Base-by-base conservation (phyloP, 225 moss, liverwort and hornwort genomes). In the Physcomitrium patens region DNA sequence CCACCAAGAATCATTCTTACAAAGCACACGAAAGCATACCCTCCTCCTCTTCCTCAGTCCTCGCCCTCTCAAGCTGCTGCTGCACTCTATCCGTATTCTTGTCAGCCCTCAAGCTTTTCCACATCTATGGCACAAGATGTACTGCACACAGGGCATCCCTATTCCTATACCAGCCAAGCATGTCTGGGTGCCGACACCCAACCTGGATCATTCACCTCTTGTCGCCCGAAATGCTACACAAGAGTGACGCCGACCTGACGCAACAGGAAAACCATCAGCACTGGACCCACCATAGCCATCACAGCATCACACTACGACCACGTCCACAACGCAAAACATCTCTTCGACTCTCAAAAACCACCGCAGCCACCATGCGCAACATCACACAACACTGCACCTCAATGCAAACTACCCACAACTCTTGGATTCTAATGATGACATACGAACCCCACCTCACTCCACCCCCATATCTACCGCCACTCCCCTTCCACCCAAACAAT, bases 161-260 rank as follows among this genome's bases (percentile, higher is more conserved):
- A 37, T 37, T 37, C 31, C 31, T 37, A 37, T 4, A 37, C 31
- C 31, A 37, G 31, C 31, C 31, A 7, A 37, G 31, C 31, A 37
- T 37, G 31, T 37, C 4, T 7, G 31, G 7, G 31, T 37, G 31
- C 31, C 31, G 31, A 37, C 31, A 37, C 31, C 31, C 31, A 37
- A 37, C 31, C 31, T 37, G 31, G 31, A 37, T 37, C 31, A 7
- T 37, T 37, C 31, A 37, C 31, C 31, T 37, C 0, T 37, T 4
- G 5, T 37, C 31, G 31, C 7, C 31, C 31, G 7, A 37, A 37
- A 37, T 37, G 31, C 31, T 14, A 72, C 72, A 63, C 43, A 56
- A 19, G 65, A 75, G 62, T 76, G 83, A 73, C 72, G 72, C 68
- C 76, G 18, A 45, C 73, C 76, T 79, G 76, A 80, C 80, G 80